Evolutionary conservation across 768 basidiomycete species (phyloP).

Genomic region (Pleurotus tuber-regium): DNA sequence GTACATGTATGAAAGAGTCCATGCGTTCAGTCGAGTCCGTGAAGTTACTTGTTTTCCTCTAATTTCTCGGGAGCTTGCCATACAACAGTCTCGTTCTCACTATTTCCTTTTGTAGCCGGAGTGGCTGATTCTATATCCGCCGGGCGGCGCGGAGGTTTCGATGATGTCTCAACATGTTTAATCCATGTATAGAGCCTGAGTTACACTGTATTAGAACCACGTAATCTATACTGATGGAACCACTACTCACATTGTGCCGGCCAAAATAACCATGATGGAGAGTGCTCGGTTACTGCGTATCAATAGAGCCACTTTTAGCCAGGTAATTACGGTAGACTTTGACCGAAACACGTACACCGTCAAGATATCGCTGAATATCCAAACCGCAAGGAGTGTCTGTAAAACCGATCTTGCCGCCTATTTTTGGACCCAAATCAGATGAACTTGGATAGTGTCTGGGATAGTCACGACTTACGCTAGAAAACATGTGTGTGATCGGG

Average conservation of each 20-base stretch:
- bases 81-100: conserved; percentile 18
- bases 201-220: too few species aligned
- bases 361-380: conserved; percentile 72
- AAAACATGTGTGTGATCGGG: conserved; percentile 86
- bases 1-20: too few species aligned
- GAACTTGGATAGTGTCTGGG: conserved; percentile 10
- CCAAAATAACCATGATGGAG: conserved; percentile 66
- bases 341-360: conserved; percentile 60
- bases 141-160: conserved; percentile 24
- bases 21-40: too few species aligned
- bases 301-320: too few species aligned
- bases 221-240: not conserved
- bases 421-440: conserved; percentile 13
- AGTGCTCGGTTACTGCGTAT: conserved; percentile 51
- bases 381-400: conserved; percentile 78
- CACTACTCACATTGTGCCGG: conserved; percentile 61
- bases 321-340: too few species aligned
- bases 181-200: conserved; percentile 52
- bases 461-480: conserved; percentile 51
- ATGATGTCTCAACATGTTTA: conserved; percentile 33
- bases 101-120: not conserved
- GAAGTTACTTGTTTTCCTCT: conserved; percentile 16
- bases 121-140: conserved; percentile 37
- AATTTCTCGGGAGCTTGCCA: conserved; percentile 27
- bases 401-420: conserved; percentile 81